phyloP scores from a whole-genome alignment of 2,329 filamentous ascomycete species.

The Claviceps sorghi region DNA sequence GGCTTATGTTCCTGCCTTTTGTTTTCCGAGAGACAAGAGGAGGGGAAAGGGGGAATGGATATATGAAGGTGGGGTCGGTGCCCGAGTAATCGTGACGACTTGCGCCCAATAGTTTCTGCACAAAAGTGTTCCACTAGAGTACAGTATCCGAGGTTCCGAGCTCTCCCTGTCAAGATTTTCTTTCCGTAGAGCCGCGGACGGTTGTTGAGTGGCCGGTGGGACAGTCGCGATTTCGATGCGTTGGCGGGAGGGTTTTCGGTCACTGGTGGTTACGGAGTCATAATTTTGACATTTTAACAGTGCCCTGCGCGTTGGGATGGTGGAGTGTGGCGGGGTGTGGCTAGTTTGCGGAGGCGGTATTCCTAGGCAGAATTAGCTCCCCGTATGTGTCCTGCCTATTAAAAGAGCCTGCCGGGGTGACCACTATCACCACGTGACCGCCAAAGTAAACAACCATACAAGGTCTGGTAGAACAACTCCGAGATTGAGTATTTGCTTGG shows the following conservation, averaged over 20 bases:
- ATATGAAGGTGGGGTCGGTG: conserved; percentile 18
- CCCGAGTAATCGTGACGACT: conserved; percentile 7
- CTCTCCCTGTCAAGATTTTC: not conserved
- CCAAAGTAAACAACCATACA: conserved; percentile 20
- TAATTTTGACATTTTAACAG: conserved; percentile 28
- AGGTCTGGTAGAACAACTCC: conserved; percentile 5
- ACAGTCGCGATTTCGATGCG: not conserved
- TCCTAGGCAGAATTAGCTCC: conserved; percentile 15
- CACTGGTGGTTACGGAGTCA: conserved; percentile 1
- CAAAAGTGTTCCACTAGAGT: not conserved
- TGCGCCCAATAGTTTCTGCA: not conserved
- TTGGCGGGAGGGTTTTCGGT: not conserved
- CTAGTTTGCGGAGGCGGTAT: conserved; percentile 16
- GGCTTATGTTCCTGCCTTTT: not conserved
- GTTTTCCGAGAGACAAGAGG: not conserved
- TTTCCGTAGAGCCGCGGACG: not conserved
- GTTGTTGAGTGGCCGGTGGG: not conserved
- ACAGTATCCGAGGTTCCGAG: not conserved
- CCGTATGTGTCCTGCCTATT: conserved; percentile 1
- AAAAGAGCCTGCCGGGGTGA: not conserved
- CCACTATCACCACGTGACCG: conserved; percentile 22
- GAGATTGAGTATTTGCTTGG: not conserved
- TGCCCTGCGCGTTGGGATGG: conserved; percentile 11
- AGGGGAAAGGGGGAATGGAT: not conserved
- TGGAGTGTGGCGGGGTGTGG: conserved; percentile 24